Evolutionary conservation across 2,329 filamentous ascomycete genomes (phyloP).

Genomic region (Paraconiothyrium brasiliense): DNA sequence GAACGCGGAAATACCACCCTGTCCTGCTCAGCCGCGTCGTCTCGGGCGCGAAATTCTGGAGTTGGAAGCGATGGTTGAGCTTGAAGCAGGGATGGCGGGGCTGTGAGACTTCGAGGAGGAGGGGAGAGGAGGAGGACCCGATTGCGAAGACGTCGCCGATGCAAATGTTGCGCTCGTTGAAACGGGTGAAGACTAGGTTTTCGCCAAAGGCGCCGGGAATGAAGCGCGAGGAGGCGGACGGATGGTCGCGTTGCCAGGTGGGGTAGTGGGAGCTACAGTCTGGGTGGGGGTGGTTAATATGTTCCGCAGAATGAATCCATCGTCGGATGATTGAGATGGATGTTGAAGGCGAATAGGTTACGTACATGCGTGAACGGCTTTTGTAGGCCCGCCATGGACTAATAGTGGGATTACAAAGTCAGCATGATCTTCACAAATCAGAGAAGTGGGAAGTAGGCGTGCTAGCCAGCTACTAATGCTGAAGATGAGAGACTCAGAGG

Average conservation of each 20-base stretch:
- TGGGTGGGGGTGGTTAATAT: neutral
- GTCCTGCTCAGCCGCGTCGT: constrained; percentile 66
- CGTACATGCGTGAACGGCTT: constrained; percentile 66
- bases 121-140: constrained; percentile 27
- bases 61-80: constrained; percentile 70
- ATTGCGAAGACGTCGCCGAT: constrained; percentile 67
- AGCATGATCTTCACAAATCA: too few species aligned
- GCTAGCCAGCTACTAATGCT: too few species aligned
- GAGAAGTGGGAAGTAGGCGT: too few species aligned
- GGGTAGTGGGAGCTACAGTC: constrained; percentile 17
- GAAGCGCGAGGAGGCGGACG: constrained; percentile 60
- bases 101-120: constrained; percentile 65
- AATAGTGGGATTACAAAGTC: too few species aligned
- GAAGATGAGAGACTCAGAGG: too few species aligned
- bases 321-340: neutral
- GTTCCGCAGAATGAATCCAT: constrained; percentile 22
- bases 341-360: constrained; percentile 40
- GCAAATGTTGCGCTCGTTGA: constrained; percentile 72
- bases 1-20: constrained; percentile 71
- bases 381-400: constrained; percentile 68
- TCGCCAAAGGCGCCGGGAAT: constrained; percentile 68
- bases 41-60: constrained; percentile 66
- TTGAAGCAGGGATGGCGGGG: constrained; percentile 73
- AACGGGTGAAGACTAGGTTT: constrained; percentile 65
- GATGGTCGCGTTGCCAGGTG: constrained; percentile 33